phyloP scores from a whole-genome alignment of 2,329 filamentous ascomycete genomes.

The Scedosporium minutisporum region DNA sequence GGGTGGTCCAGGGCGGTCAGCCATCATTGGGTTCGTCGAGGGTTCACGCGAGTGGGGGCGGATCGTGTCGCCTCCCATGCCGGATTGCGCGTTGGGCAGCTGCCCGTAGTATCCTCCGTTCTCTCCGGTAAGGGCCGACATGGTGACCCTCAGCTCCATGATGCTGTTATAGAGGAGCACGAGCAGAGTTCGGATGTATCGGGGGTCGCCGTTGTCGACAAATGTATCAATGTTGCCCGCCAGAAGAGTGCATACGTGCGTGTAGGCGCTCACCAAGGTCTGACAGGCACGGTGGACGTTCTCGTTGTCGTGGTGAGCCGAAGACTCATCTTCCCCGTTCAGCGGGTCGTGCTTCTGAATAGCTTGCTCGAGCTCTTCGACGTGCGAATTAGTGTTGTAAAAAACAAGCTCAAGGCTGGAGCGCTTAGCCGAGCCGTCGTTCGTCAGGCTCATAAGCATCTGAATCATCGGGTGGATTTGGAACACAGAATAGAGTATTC shows the following conservation, averaged over 20 bases:
- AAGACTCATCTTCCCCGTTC: conserved; percentile 33
- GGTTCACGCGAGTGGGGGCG: conserved; percentile 41
- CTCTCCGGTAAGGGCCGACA: conserved; percentile 22
- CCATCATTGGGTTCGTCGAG: conserved; percentile 43
- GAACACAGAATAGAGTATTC: conserved; percentile 57
- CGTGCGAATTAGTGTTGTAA: conserved; percentile 57
- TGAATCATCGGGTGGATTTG: conserved; percentile 61
- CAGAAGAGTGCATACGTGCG: conserved; percentile 53
- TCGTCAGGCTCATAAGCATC: conserved; percentile 52
- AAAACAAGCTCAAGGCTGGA: conserved; percentile 59
- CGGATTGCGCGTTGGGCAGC: background rate
- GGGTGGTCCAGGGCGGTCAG: conserved; percentile 34
- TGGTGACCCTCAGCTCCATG: conserved; percentile 53
- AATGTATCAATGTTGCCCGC: conserved; percentile 54
- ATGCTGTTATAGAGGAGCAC: conserved; percentile 58
- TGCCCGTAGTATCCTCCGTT: background rate
- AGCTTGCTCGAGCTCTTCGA: conserved; percentile 55
- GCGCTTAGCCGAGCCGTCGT: conserved; percentile 49
- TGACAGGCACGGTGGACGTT: conserved; percentile 54
- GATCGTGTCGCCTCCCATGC: conserved; percentile 32
- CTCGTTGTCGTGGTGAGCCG: conserved; percentile 46
- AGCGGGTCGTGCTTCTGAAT: conserved; percentile 51
- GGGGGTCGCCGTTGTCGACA: conserved; percentile 54
- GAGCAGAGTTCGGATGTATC: conserved; percentile 56
- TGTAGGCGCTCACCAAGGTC: conserved; percentile 55